These are phyloP conservation scores for Acanthamoeba quina DNA, from an alignment of 208 protist species.

Conservation along the genomic window DNA sequence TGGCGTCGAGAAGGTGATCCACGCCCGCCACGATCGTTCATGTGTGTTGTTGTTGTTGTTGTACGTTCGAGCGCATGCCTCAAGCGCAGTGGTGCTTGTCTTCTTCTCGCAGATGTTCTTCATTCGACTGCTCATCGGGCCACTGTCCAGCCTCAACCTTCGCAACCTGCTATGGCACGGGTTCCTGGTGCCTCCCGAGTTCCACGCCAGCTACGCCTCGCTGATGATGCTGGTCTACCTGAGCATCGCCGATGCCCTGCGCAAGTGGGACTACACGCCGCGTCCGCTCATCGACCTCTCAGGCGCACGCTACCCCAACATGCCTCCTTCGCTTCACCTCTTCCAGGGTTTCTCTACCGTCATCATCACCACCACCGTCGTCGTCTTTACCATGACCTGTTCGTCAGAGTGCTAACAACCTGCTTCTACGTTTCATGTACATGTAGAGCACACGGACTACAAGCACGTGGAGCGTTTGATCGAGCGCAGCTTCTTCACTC, in stretches of 20 bases:
- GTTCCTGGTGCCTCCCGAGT: conserved; percentile 44
- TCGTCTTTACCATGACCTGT: neutral
- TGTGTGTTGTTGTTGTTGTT: too few relatives aligned
- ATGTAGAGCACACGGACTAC: neutral
- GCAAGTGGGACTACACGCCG: neutral
- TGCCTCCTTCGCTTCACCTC: conserved; percentile 33
- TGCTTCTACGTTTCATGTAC: neutral
- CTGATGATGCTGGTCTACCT: conserved; percentile 55
- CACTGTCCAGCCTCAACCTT: conserved; percentile 47
- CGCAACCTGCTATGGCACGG: conserved; percentile 61
- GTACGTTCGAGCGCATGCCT: neutral
- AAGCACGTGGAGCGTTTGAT: neutral
- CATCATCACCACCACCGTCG: neutral
- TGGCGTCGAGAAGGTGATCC: neutral
- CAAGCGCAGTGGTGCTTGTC: neutral
- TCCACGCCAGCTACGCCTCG: conserved; percentile 23
- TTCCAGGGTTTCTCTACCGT: neutral
- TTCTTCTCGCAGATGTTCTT: conserved; percentile 40
- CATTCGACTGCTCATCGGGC: conserved; percentile 46
- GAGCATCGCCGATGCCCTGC: conserved; percentile 38
- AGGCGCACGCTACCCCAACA: conserved; percentile 36
- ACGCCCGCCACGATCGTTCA: too few relatives aligned
- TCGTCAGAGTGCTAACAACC: neutral
- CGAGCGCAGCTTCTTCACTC: conserved; percentile 10
- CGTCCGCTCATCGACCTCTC: conserved; percentile 37